Evolutionary conservation across 208 protist genomes (phyloP).

Genomic region (Trypanosoma theileri): DNA sequence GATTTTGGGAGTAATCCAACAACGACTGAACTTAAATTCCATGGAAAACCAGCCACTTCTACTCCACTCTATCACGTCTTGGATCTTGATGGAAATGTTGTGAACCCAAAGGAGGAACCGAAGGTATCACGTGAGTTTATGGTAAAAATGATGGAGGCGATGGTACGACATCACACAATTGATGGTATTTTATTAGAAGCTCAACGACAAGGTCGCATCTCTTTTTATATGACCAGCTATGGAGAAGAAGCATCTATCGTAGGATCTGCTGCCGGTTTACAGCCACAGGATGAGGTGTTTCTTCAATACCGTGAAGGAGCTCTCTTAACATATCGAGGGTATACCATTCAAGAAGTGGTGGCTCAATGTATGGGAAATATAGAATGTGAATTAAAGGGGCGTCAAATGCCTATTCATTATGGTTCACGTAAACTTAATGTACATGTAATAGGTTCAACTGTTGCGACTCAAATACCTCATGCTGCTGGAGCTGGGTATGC

Average conservation of each 20-base stretch:
- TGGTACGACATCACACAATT: conserved; percentile 92
- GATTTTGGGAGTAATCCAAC: conserved; percentile 53
- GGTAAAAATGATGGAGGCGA: conserved; percentile 86
- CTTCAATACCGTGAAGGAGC: conserved; percentile 95
- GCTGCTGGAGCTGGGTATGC: conserved; percentile 94
- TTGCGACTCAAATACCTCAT: conserved; percentile 97
- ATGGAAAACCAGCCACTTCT: conserved; percentile 34
- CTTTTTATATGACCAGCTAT: conserved; percentile 97
- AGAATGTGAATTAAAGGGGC: conserved; percentile 88
- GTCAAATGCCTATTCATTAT: conserved; percentile 98
- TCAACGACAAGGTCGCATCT: conserved; percentile 95
- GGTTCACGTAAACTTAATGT: conserved; percentile 91
- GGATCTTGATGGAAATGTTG: conserved; percentile 53
- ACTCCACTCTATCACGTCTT: conserved; percentile 65
- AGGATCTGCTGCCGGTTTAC: conserved; percentile 87
- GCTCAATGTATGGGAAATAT: conserved; percentile 95
- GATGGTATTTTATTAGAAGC: conserved; percentile 93
- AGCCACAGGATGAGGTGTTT: conserved; percentile 91
- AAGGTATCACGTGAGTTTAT: conserved; percentile 15
- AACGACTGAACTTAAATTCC: conserved; percentile 52
- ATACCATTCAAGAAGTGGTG: conserved; percentile 90
- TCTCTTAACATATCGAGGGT: conserved; percentile 83
- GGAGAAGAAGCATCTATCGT: conserved; percentile 95
- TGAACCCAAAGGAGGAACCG: conserved; percentile 20
- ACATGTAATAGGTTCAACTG: conserved; percentile 95